Base-by-base conservation (phyloP, 2,329 filamentous ascomycete genomes). In the Microcera coccophila region DNA sequence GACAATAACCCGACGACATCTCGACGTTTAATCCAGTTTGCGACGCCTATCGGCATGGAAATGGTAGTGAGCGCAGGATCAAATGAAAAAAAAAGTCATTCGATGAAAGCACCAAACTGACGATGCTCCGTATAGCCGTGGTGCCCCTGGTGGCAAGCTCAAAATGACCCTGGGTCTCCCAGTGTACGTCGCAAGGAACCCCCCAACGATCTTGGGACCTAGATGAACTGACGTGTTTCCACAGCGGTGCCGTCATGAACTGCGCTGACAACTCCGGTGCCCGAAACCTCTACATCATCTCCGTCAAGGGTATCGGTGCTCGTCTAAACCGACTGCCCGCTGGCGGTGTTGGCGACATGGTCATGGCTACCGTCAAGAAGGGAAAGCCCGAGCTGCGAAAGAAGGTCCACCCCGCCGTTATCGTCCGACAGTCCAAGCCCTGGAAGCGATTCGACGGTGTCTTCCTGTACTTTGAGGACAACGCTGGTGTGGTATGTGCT, bases 121-220 rank as follows among this genome's bases (percentile, higher is more conserved):
- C 64, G 46, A 58, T 57, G 45, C 36, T 48, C n/a, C 41, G 55
- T 61, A 54, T 62, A 84, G 81, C 58, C 81, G 89, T 82, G 87
- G 86, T 87, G 86, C 89, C 81, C 87, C 90, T 69, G 93, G 93
- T 84, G 94, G 94, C 87, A 98, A 98, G 87, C 87, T 97, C 69
- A 97, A 95, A 87, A 98, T 98, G 93, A 96, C 93, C 74, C 89
- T 98, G 76, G 93, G 89, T 96, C 90, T 98, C 68, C 93, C 93
- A 77, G 90, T 95, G 90, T 96, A 95, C 74, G 90, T 67, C 26
- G 28, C 35, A 28, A 28, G 35, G 42, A 48, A 45, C 14, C 20
- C 28, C 5, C 35, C 38, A 29, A 37, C 47, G 40, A 44, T 38
- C 28, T 38, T 39, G 39, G 37, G 44, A 42, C 39, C 39, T 39